phyloP scores from a whole-genome alignment of 1,284 basidiomycete genomes.

The Rhodotorula sp. region DNA sequence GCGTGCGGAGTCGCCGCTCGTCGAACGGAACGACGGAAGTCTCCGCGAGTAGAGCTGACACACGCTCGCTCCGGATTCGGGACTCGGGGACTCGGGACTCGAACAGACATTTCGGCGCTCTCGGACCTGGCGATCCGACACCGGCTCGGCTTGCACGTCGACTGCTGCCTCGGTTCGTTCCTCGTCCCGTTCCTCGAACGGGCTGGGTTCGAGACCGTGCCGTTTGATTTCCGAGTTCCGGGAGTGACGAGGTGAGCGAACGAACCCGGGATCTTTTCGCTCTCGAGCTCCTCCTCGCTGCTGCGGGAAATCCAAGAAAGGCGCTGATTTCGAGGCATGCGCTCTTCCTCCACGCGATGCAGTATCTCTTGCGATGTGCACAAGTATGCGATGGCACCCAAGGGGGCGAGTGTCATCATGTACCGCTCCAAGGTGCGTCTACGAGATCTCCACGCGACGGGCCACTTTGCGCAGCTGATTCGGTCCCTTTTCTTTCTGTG shows the following conservation, averaged over 20 bases:
- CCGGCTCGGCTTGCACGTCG: conserved; percentile 78
- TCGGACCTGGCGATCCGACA: conserved; percentile 71
- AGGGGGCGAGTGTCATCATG: conserved; percentile 94
- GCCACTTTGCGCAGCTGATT: neutral
- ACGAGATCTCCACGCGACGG: neutral
- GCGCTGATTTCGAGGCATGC: neutral
- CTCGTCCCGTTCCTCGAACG: conserved; percentile 83
- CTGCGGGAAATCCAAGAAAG: conserved; percentile 45
- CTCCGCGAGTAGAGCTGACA: too few relatives aligned
- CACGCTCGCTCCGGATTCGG: too few relatives aligned
- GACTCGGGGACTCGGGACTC: conserved; percentile 9
- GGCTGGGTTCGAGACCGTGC: conserved; percentile 48
- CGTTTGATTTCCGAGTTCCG: conserved; percentile 82
- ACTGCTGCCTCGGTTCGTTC: conserved; percentile 89
- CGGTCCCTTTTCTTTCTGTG: neutral
- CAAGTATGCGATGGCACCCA: conserved; percentile 59
- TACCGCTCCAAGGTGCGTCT: conserved; percentile 56
- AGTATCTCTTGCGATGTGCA: conserved; percentile 66
- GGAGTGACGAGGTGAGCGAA: conserved; percentile 64
- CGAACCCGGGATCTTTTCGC: neutral
- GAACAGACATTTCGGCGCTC: conserved; percentile 82
- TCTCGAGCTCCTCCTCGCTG: conserved; percentile 61
- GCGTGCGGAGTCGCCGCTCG: too few relatives aligned
- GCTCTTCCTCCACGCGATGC: neutral
- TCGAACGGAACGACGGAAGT: too few relatives aligned